Percentiles rank a stretch among this genome's conserved stretches.
These are phyloP conservation scores for Citrus hindsii DNA, from an alignment of 345 rosid genomes.

Conservation along the genomic window DNA sequence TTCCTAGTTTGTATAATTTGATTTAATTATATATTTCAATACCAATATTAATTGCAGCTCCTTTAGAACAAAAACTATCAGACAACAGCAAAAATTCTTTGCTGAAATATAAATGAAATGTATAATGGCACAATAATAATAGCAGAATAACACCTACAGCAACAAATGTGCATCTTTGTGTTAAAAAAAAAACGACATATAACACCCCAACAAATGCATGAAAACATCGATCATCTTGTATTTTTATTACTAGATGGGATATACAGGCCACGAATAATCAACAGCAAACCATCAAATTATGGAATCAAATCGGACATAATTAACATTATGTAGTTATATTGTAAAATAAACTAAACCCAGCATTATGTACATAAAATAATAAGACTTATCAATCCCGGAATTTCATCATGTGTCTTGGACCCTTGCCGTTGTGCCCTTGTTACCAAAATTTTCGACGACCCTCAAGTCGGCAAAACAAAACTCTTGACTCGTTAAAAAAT, in stretches of 20 bases:
- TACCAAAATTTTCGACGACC: not conserved
- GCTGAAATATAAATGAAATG: not conserved
- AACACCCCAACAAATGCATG: not conserved
- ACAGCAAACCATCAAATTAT: not conserved
- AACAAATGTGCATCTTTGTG: not conserved
- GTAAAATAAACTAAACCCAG: not conserved
- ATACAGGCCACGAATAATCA: not conserved
- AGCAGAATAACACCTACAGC: not conserved
- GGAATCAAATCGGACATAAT: not conserved
- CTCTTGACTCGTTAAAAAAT: not conserved
- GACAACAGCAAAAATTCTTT: not conserved
- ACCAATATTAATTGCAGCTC: too few relatives aligned
- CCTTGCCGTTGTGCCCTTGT: constrained; percentile 4
- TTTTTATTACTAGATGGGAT: not conserved
- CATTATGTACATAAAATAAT: not conserved
- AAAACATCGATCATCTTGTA: not conserved
- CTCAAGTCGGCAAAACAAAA: constrained; percentile 6
- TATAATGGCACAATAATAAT: not conserved
- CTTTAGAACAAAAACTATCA: not conserved
- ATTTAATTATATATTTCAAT: not conserved
- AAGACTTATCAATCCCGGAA: not conserved
- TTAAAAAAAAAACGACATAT: not conserved
- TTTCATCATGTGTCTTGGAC: constrained; percentile 1
- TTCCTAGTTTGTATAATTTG: not conserved
- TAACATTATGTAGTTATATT: not conserved